Conservation (phyloP, 2,329 filamentous ascomycete species). For the Arachnomyces sp. region DNA sequence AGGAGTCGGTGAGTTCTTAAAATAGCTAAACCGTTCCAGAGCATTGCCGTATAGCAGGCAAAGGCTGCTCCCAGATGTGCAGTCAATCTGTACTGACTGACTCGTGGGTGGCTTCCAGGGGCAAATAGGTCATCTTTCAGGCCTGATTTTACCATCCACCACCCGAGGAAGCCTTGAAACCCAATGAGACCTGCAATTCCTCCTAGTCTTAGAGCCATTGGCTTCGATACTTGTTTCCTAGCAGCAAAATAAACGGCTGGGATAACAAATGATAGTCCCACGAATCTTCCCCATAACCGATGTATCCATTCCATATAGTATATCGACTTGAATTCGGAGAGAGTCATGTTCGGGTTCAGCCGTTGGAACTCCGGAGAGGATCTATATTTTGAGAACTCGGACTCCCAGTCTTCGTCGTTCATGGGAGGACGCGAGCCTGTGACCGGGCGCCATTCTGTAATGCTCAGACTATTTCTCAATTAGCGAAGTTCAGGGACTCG, state of each 20-base stretch:
- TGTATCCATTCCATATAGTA: slow-evolving; percentile 99
- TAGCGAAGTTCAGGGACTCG: background rate
- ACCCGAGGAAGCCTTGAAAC: slow-evolving; percentile 90
- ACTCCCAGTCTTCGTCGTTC: slow-evolving; percentile 74
- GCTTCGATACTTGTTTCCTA: slow-evolving; percentile 65
- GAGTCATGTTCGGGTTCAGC: slow-evolving; percentile 85
- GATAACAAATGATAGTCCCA: slow-evolving; percentile 81
- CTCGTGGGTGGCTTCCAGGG: slow-evolving; percentile 79
- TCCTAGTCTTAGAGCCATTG: slow-evolving; percentile 67
- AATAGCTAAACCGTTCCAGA: slow-evolving; percentile 78
- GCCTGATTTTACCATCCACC: slow-evolving; percentile 99
- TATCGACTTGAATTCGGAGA: slow-evolving; percentile 94
- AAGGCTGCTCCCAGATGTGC: slow-evolving; percentile 88
- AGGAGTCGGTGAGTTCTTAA: slow-evolving; percentile 70
- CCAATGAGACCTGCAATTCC: slow-evolving; percentile 87
- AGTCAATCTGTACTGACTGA: slow-evolving; percentile 88
- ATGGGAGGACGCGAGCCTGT: slow-evolving; percentile 84
- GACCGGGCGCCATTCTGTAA: slow-evolving; percentile 97
- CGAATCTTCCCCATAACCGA: slow-evolving; percentile 84
- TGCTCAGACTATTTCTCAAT: slow-evolving; percentile 62
- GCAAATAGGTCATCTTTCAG: slow-evolving; percentile 93
- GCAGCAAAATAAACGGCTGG: slow-evolving; percentile 85
- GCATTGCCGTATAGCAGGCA: slow-evolving; percentile 87
- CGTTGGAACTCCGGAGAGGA: slow-evolving; percentile 86
- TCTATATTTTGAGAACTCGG: slow-evolving; percentile 87